Evolutionary conservation across 495 filamentous ascomycete species (phyloP), one percentile per base, ranked within the genome.

Genomic region (Parathielavia appendiculata): DNA sequence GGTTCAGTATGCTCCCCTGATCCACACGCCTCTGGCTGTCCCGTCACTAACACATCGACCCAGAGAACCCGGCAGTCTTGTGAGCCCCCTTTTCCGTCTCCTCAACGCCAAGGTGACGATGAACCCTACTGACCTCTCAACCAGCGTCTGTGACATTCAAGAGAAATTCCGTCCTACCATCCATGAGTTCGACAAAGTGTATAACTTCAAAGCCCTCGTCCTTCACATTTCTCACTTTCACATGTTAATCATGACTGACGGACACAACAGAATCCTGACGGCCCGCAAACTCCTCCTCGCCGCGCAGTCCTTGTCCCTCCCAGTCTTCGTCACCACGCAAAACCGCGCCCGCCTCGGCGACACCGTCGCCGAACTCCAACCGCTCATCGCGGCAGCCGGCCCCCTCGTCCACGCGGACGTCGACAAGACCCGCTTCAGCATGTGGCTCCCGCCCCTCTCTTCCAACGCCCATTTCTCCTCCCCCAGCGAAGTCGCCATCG

Each of bases 131-230:
- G 14, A 58, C 56, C 52, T 36, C 1, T 0, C 3, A 10, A 3
- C 10, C 64, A 97, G 92, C 63, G 81, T 98, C 66, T 98, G 93
- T 76, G 93, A 98, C 65, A 81, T 97, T 62, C 93, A 98, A 79
- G 92, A 96, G 61, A 92, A 88, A 69, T 98, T 98, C 77, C 82
- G 90, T 44, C 72, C 76, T 5, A 83, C 83, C 41, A 95, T 98
- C 68, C 81, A 83, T 70, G 85, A 95, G 69, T 96, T 90, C 66
- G 76, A 88, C 47, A 89, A 87, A 66, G 76, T 96, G 87, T 90
- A 77, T 49, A 71, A 54, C 45, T 19, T 22, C 23, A 30, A 19
- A 36, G 44, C 45, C 54, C 43, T 26, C 14, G n/a, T 23, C 19
- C 30, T 13, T 20, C 22, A n/a, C 36, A 26, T 58, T 40, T 17